phyloP scores from a whole-genome alignment of 225 moss, liverwort and hornwort species.

The Antitrichia curtipendula region DNA sequence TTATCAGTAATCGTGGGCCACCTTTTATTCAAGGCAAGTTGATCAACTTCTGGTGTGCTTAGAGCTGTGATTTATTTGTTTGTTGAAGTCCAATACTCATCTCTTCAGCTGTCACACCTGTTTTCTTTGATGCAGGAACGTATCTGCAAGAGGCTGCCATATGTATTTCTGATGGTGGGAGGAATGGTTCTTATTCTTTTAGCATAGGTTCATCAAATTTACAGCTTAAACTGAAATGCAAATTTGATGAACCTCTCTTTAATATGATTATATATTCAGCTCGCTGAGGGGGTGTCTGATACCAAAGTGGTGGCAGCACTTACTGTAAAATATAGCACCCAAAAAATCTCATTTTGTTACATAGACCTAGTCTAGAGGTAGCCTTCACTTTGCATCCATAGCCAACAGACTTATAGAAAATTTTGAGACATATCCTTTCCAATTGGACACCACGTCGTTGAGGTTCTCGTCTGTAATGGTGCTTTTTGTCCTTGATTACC shows the following conservation, averaged over 20 bases:
- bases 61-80: not conserved
- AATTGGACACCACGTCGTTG: not conserved
- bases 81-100: not conserved
- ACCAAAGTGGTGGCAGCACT: not conserved
- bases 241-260: not conserved
- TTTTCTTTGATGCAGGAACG: conserved; percentile 10
- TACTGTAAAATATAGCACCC: not conserved
- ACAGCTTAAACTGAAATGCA: not conserved
- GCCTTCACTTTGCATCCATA: not conserved
- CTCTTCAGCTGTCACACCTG: not conserved
- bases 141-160: conserved; percentile 30
- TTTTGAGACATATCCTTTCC: not conserved
- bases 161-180: conserved; percentile 36
- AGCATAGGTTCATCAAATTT: not conserved
- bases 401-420: not conserved
- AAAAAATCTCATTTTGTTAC: too few species aligned
- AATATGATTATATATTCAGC: not conserved
- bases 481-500: not conserved
- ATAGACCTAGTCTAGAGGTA: not conserved
- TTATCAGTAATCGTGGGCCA: conserved; percentile 30
- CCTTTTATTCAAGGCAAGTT: conserved; percentile 29
- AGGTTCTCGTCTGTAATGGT: not conserved
- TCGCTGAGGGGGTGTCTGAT: not conserved
- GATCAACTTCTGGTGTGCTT: not conserved
- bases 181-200: conserved; percentile 43